Base-by-base conservation (phyloP, 768 basidiomycete genomes). In the Leccinum barrowsii region DNA sequence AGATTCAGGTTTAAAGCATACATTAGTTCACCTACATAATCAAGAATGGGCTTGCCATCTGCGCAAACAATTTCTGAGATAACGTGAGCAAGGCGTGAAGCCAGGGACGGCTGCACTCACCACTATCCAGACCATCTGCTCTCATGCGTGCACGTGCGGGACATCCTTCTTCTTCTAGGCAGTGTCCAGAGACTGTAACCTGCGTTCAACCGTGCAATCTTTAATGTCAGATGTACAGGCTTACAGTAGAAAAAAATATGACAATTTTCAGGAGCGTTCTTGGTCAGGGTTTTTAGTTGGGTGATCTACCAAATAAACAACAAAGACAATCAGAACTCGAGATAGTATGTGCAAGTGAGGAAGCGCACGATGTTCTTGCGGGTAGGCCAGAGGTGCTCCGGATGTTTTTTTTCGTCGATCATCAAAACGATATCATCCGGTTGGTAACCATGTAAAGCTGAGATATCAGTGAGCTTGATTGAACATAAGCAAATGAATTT, bases 161-260 rank as follows among this genome's bases (percentile, higher is more conserved):
- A 44, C 48, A 35, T 2, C 57, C 55, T 37, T 59, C 57, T 37
- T 59, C 59, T 46, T 71, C 63, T 5, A 65, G 2, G 0, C 60
- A 69, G 4, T 73, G 70, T 0, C 70, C 70, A 8, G 49, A 50
- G 28, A 32, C 49, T 50, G 3, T 6, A 6, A 8, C 10, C 10
- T 3, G 11, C 1, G n/a, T 19, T 50, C 5, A 13, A 42, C 10
- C n/a, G 5, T 50, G 49, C 5, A 2, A n/a, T 50, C 10, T 8
- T 28, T 11, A 2, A n/a, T 11, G 5, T 12, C 3, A 26, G 28
- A 4, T 1, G 4, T 13, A 12, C 26, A 3, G 6, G 26, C 79
- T 37, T 60, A 85, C 84, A 86, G 44, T 83, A 82, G 62, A 86
- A 82, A 54, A 82, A 77, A 61, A 82, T 80, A 2, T 70, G 76